Base-by-base conservation (phyloP, 202 grass and related monocot genomes). In the Setaria italica region DNA sequence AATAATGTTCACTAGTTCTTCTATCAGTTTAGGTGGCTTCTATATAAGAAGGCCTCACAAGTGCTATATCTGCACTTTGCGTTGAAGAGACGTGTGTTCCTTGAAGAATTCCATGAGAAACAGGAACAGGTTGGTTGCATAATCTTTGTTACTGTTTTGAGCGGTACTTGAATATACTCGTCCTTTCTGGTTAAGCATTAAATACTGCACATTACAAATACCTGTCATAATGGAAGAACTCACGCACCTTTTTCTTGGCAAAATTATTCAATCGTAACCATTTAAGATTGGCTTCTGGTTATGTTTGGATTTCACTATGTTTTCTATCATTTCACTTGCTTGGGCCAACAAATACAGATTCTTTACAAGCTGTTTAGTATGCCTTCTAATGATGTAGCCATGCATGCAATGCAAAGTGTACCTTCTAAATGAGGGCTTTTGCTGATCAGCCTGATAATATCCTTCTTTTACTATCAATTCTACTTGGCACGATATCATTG, bases 71-170 rank as follows among this genome's bases (percentile, higher is more conserved):
- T 95, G 59, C 90, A 95, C 85, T 90, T 92, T 85, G 85, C 90
- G 17, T 90, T 95, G 80, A 95, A 95, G 78, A 88, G 74, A 62
- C 93, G 90, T 45, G 88, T 66, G 74, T 88, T 95, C 70, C 49
- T 95, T 60, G 80, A 95, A 68, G 93, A 95, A 82, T 88, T 92
- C 80, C 90, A 95, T 88, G 90, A 92, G 85, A 95, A 92, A 82
- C 93, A 95, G 59, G 93, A 90, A 71, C 93, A 95, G 93, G 92
- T 94, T 39, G 15, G 76, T 88, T 53, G 43, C 35, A 49, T 30
- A 63, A 51, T 60, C 43, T 50, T 77, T 43, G 30, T 47, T 33
- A 50, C 34, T 51, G 15, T 42, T 79, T 77, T 32, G 41, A 19
- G 10, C 4, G 49, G 3, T 55, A 74, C 37, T 69, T 87, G 17